phyloP scores from a whole-genome alignment of 306 rosid species.

The Quercus rubra region DNA sequence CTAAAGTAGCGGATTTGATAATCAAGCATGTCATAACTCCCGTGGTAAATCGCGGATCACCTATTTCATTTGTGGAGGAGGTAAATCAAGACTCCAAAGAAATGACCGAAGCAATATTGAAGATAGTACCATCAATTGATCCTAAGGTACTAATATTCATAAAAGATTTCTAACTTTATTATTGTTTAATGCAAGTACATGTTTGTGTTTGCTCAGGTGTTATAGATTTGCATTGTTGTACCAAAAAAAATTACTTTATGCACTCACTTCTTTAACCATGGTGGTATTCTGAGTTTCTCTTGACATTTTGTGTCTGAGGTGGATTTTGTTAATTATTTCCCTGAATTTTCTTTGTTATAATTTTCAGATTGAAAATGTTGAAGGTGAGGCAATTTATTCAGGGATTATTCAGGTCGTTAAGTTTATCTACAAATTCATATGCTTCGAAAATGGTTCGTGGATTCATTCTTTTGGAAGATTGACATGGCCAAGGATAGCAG shows the following conservation, averaged over 20 bases:
- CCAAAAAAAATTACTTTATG: background rate
- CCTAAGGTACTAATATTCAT: conserved; percentile 41
- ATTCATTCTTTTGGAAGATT: conserved; percentile 71
- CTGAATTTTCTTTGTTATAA: conserved; percentile 11
- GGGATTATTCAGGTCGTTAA: conserved; percentile 54
- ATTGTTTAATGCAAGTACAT: background rate
- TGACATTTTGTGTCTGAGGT: background rate
- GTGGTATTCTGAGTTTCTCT: background rate
- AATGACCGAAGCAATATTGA: conserved; percentile 39
- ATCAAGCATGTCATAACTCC: conserved; percentile 65
- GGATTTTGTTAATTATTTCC: conserved; percentile 10
- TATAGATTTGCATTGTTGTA: conserved; percentile 1
- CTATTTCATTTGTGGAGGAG: conserved; percentile 58
- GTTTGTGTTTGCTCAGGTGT: conserved; percentile 3
- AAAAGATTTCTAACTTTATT: background rate
- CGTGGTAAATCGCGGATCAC: conserved; percentile 43
- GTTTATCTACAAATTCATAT: conserved; percentile 57
- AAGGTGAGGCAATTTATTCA: conserved; percentile 65
- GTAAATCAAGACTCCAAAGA: conserved; percentile 37
- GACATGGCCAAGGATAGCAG: conserved; percentile 94
- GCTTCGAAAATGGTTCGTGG: conserved; percentile 71
- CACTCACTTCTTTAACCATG: background rate
- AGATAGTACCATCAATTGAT: conserved; percentile 50
- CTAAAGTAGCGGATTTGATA: conserved; percentile 85
- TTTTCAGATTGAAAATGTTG: conserved; percentile 57